Evolutionary conservation across 805 yeast species (phyloP).

Genomic region (Starmerella kuoi): DNA sequence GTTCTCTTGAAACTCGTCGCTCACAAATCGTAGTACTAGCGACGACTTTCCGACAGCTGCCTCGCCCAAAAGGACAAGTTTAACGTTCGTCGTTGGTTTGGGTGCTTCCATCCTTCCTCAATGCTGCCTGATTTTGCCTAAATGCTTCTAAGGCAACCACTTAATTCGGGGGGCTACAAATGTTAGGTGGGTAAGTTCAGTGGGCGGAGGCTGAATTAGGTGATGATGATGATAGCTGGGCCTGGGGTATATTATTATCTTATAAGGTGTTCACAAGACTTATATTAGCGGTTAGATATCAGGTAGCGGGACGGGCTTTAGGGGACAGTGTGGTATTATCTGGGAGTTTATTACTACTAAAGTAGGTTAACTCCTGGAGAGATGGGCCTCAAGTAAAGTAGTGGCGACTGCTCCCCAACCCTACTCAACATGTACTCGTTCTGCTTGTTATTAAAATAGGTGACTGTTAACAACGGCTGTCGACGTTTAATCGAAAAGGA

Average conservation of each 20-base stretch:
- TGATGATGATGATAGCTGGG: background rate
- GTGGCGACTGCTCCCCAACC: no score
- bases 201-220: background rate
- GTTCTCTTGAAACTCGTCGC: constrained; percentile 92
- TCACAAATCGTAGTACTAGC: constrained; percentile 79
- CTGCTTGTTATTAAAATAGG: no score
- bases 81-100: constrained; percentile 58
- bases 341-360: no score
- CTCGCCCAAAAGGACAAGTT: constrained; percentile 85
- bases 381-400: no score
- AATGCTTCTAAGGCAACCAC: background rate
- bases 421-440: no score
- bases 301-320: no score
- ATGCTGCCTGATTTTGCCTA: background rate
- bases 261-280: no score
- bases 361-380: no score
- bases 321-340: no score
- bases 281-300: no score
- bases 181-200: background rate
- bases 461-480: no score
- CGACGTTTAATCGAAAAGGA: no score
- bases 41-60: constrained; percentile 98
- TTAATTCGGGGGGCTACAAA: background rate
- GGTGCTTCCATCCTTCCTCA: constrained; percentile 18
- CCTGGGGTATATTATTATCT: background rate